A percentile compares a stretch with the other conserved stretches of the same genome.
These are phyloP conservation scores for Trypanosomatidae sp. DNA, from an alignment of 208 protist genomes.

Conservation along the genomic window DNA sequence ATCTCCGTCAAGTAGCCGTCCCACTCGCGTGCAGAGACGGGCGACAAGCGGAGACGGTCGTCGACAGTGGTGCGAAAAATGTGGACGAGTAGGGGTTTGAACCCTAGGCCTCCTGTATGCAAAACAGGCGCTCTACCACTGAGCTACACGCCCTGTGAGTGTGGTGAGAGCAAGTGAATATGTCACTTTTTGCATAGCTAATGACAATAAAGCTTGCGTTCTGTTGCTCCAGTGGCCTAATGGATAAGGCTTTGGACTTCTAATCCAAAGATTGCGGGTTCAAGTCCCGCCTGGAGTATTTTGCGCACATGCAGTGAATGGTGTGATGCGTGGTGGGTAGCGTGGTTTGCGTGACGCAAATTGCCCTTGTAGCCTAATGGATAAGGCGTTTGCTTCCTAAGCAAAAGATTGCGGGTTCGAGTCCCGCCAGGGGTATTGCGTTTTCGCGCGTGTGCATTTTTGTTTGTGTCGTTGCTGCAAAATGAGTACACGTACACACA, in stretches of 20 bases:
- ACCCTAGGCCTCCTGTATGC: conserved; percentile 79
- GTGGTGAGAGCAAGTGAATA: too few species aligned
- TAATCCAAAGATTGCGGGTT: conserved; percentile 88
- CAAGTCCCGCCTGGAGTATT: conserved; percentile 78
- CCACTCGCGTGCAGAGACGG: too few species aligned
- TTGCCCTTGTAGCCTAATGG: conserved; percentile 56
- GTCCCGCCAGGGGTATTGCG: conserved; percentile 52
- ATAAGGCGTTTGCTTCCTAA: conserved; percentile 74
- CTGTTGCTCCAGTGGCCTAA: conserved; percentile 65
- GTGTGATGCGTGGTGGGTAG: neutral
- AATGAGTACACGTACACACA: too few species aligned
- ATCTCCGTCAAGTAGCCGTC: too few species aligned
- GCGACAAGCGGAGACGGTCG: too few species aligned
- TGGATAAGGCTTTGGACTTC: conserved; percentile 86
- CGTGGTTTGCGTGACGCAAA: neutral
- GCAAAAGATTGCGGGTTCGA: conserved; percentile 73
- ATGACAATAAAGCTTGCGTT: neutral
- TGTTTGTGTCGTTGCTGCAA: too few species aligned
- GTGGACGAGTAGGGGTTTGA: conserved; percentile 69
- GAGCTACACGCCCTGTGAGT: conserved; percentile 50
- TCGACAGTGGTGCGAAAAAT: too few species aligned
- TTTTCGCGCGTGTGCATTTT: neutral
- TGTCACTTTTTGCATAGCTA: too few species aligned
- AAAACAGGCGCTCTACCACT: conserved; percentile 85
- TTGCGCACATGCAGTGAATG: conserved; percentile 2